Conservation (phyloP, 1,139 yeast genomes). For the Candida sanyaensis region DNA sequence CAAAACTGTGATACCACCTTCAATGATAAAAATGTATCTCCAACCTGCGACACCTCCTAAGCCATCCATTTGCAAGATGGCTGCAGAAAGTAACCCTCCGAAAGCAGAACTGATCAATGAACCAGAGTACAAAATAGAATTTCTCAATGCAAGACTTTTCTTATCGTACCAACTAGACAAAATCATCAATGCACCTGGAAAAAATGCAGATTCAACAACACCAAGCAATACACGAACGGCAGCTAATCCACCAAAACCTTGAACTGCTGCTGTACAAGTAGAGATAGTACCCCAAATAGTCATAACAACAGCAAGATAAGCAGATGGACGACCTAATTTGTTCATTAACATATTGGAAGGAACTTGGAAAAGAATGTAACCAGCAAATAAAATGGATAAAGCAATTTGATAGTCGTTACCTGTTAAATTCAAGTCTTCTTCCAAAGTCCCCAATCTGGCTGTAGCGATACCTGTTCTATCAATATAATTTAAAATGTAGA, state of each 20-base stretch:
- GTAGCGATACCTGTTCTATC: slow-evolving; percentile 65
- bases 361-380: slow-evolving; percentile 61
- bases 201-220: slow-evolving; percentile 59
- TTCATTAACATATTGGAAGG: slow-evolving; percentile 54
- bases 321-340: slow-evolving; percentile 51
- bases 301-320: slow-evolving; percentile 53
- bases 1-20: slow-evolving; percentile 69
- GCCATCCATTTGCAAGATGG: slow-evolving; percentile 44
- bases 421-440: slow-evolving; percentile 47
- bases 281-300: slow-evolving; percentile 54
- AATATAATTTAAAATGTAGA: slow-evolving; percentile 54
- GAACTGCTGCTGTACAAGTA: slow-evolving; percentile 38
- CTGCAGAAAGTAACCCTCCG: slow-evolving; percentile 67
- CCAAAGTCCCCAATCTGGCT: slow-evolving; percentile 61
- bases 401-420: slow-evolving; percentile 57
- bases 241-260: slow-evolving; percentile 32
- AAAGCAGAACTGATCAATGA: slow-evolving; percentile 80
- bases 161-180: slow-evolving; percentile 52
- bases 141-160: slow-evolving; percentile 51
- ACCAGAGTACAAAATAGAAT: slow-evolving; percentile 62
- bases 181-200: slow-evolving; percentile 52
- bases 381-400: slow-evolving; percentile 59
- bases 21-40: slow-evolving; percentile 76
- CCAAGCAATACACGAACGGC: slow-evolving; percentile 43
- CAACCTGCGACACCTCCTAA: slow-evolving; percentile 49